Base-by-base conservation (phyloP, 1,139 yeast species). In the Blastobotrys ciferrii region DNA sequence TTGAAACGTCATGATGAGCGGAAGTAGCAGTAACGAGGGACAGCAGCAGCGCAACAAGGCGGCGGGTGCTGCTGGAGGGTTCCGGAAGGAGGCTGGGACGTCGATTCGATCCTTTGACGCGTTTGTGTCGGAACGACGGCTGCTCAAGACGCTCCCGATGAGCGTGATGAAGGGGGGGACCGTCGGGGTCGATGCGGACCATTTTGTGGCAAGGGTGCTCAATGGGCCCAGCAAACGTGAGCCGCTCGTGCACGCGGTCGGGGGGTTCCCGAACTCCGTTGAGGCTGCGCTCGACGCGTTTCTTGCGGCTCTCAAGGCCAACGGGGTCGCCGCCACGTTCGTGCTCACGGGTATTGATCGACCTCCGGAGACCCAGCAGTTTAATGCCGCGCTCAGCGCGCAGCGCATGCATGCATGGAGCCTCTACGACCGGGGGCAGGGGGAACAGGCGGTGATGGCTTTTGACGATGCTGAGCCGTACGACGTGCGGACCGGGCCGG, bases 111-210 rank as follows among this genome's bases (percentile, higher is more conserved):
- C 89, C 6, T 75, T 88, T 51, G 95, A 88, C 58, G 74, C 84
- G 3, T 83, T 77, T 63, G 73, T 84, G 41, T 80, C 81, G 58
- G 95, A 87, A 59, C 77, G 86, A 52, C 78, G 83, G 53, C 69
- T 84, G 50, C 83, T 82, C 43, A 76, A 78, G 51, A 73, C 82
- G 18, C 71, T 80, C 56, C 81, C 92, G 12, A 73, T 88, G 57
- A 87, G 84, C 36, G 70, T 80, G 7, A 72, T 89, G 54, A 79
- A 75, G 54, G 82, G 83, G 60, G 77, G 91, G 37, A 79, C 84
- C 13, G 69, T 89, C 46, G 97, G 96, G 47, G 85, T 89, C 43
- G 96, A 89, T 63, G 94, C 84, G 17, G 87, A 82, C 56, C 89
- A 87, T 63, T 87, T 87, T 60, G 69, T 86, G 43, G 72, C 84